Evolutionary conservation across 2,329 filamentous ascomycete species (phyloP).

Genomic region (Hirsutella thompsonii): DNA sequence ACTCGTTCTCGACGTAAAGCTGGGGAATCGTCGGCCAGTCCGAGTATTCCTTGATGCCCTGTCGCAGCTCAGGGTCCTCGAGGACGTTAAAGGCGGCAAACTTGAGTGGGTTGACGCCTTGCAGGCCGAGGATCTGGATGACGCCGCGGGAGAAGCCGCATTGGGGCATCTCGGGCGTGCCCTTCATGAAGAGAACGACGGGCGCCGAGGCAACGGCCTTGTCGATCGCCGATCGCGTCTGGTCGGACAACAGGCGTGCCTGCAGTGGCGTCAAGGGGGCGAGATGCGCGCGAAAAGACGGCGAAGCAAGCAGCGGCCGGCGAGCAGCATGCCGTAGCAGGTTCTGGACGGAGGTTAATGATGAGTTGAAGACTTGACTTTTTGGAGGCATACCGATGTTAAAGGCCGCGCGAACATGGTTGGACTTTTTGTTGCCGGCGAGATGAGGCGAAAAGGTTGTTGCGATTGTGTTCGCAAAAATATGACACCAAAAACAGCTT

Average conservation of each 20-base stretch:
- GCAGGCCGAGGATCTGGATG: slow-evolving; percentile 88
- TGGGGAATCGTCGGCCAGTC: slow-evolving; percentile 99
- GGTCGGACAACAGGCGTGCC: slow-evolving; percentile 60
- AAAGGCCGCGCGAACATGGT: not conserved
- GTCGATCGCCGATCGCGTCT: slow-evolving; percentile 75
- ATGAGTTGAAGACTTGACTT: not conserved
- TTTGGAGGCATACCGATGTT: not conserved
- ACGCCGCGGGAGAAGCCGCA: slow-evolving; percentile 92
- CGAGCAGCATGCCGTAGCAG: not conserved
- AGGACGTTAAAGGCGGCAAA: slow-evolving; percentile 98
- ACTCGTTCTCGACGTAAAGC: slow-evolving; percentile 89
- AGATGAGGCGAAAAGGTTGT: no score
- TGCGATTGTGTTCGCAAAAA: no score
- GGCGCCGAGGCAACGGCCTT: slow-evolving; percentile 78
- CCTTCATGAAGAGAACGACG: slow-evolving; percentile 99
- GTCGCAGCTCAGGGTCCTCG: slow-evolving; percentile 75
- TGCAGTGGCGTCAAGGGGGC: not conserved
- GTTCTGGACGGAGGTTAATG: not conserved
- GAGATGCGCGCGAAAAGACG: not conserved
- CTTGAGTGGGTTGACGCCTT: slow-evolving; percentile 89
- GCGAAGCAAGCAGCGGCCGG: not conserved
- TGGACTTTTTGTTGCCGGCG: no score
- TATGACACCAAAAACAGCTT: no score
- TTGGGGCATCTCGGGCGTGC: slow-evolving; percentile 87
- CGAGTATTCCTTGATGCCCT: slow-evolving; percentile 96